Percentiles rank a stretch among this genome's conserved stretches.
phyloP scores from a whole-genome alignment of 2,329 filamentous ascomycete species.

The Bipolaris cookei region DNA sequence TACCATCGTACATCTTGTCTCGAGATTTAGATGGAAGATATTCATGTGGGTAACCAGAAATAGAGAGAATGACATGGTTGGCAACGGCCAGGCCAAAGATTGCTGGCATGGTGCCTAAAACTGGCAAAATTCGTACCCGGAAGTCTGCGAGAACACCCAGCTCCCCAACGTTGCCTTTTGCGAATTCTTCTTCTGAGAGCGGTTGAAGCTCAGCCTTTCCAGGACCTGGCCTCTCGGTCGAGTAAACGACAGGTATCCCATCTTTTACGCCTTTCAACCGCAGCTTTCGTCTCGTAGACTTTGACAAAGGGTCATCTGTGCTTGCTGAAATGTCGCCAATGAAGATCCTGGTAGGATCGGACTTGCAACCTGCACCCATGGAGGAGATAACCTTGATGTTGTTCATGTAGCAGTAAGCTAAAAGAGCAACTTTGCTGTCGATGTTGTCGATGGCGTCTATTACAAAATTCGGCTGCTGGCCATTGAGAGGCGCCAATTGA shows the following conservation, averaged over 20 bases:
- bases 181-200: slow-evolving; percentile 83
- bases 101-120: slow-evolving; percentile 95
- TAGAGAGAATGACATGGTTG: slow-evolving; percentile 87
- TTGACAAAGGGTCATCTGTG: slow-evolving; percentile 86
- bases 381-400: slow-evolving; percentile 84
- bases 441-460: slow-evolving; percentile 99
- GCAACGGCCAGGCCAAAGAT: slow-evolving; percentile 91
- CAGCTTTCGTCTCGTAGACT: slow-evolving; percentile 79
- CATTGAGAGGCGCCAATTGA: slow-evolving; percentile 72
- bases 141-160: slow-evolving; percentile 91
- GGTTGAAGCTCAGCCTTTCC: slow-evolving; percentile 91
- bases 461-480: slow-evolving; percentile 79
- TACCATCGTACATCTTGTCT: slow-evolving; percentile 90
- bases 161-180: slow-evolving; percentile 84
- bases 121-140: slow-evolving; percentile 89
- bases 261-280: slow-evolving; percentile 77
- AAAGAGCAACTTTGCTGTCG: slow-evolving; percentile 88
- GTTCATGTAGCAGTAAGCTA: slow-evolving; percentile 84
- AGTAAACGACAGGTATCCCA: slow-evolving; percentile 91
- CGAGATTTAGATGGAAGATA: slow-evolving; percentile 80
- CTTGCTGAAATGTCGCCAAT: slow-evolving; percentile 90
- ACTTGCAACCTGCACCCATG: slow-evolving; percentile 97
- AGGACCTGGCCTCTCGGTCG: slow-evolving; percentile 84
- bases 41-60: slow-evolving; percentile 83
- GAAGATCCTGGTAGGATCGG: slow-evolving; percentile 79